Percentiles rank a stretch among this genome's conserved stretches.
These are phyloP conservation scores for Phytophthora sp. DNA, from an alignment of 352 stramenopile genomes.

Conservation along the genomic window DNA sequence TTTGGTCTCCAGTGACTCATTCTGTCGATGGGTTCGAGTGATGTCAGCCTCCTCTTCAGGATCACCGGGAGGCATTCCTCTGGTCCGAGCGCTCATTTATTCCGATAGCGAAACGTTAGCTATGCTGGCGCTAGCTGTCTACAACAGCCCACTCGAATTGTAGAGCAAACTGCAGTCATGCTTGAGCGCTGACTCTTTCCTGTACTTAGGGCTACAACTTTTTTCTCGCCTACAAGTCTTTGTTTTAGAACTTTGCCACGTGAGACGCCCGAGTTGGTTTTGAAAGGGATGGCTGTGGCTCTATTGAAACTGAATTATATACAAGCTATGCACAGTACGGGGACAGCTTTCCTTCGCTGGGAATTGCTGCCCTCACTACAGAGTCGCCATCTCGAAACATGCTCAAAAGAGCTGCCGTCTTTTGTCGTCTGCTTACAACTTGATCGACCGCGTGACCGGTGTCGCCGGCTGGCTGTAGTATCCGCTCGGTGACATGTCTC, in stretches of 20 bases:
- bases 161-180: neutral
- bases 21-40: neutral
- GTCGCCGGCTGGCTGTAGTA: slow-evolving; percentile 34
- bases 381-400: slow-evolving; percentile 27
- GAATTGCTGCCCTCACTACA: slow-evolving; percentile 5
- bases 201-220: neutral
- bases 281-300: slow-evolving; percentile 17
- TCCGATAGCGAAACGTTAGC: neutral
- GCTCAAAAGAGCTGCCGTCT: slow-evolving; percentile 30
- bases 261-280: neutral
- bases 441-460: slow-evolving; percentile 19
- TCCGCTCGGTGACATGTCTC: slow-evolving; percentile 22
- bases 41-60: too few species aligned
- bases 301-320: slow-evolving; percentile 29
- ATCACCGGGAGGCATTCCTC: neutral
- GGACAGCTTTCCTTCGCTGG: slow-evolving; percentile 1
- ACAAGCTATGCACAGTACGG: slow-evolving; percentile 33
- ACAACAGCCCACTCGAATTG: neutral
- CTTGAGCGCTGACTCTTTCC: neutral
- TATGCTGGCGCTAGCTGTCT: neutral
- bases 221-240: neutral
- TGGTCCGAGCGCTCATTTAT: neutral
- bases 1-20: neutral
- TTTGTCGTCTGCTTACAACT: slow-evolving; percentile 26
- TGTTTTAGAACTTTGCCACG: neutral